These are phyloP conservation scores for Primulina eburnea DNA, from an alignment of 257 asterid species.

Conservation along the genomic window DNA sequence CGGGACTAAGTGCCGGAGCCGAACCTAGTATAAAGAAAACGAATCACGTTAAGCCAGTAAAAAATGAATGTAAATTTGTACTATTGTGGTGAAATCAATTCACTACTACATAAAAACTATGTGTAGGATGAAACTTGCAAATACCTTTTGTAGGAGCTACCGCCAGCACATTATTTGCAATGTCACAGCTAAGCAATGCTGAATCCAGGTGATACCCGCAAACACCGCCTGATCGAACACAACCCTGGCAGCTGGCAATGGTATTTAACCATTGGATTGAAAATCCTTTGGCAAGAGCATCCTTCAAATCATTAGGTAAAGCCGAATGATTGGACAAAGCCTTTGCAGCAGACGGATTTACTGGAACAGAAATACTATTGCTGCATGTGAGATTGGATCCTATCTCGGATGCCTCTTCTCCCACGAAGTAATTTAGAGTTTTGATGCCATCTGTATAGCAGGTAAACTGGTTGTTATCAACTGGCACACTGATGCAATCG, in stretches of 20 bases:
- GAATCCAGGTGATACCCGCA: slow-evolving; percentile 31
- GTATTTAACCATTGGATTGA: slow-evolving; percentile 29
- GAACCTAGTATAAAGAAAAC: too few species aligned
- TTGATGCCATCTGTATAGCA: slow-evolving; percentile 12
- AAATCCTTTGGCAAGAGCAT: slow-evolving; percentile 29
- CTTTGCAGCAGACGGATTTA: background rate
- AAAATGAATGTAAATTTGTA: too few species aligned
- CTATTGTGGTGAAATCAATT: too few species aligned
- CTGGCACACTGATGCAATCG: slow-evolving; percentile 11
- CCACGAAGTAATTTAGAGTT: background rate
- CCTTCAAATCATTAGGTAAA: background rate
- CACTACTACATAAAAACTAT: too few species aligned
- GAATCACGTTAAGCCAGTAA: too few species aligned
- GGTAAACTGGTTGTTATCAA: background rate
- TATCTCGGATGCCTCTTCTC: background rate
- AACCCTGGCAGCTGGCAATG: background rate
- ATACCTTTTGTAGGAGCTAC: too few species aligned
- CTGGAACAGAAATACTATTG: background rate
- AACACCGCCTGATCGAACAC: slow-evolving; percentile 2
- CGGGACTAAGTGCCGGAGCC: too few species aligned
- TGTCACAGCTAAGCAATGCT: slow-evolving; percentile 23
- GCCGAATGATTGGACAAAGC: background rate
- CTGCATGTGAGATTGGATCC: background rate
- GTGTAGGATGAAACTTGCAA: too few species aligned
- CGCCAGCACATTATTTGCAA: too few species aligned